phyloP scores from a whole-genome alignment of 257 asterid genomes.

The Nicotiana undulata region DNA sequence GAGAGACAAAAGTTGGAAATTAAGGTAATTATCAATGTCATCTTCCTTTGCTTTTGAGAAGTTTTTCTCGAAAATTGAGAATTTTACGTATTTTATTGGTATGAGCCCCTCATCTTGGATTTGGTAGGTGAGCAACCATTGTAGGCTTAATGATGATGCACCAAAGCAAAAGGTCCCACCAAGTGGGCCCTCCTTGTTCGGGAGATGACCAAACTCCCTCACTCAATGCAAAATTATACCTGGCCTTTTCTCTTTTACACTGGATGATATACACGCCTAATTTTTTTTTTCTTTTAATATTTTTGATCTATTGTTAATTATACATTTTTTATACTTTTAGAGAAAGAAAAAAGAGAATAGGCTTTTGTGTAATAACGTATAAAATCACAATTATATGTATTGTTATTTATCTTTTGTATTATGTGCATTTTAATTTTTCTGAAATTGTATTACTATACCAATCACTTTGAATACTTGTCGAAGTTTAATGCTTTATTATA shows the following conservation, averaged over 20 bases:
- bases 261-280: too few relatives aligned
- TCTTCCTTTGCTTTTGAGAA: conserved; percentile 22
- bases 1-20: neutral
- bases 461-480: too few relatives aligned
- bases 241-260: neutral
- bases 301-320: too few relatives aligned
- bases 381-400: too few relatives aligned
- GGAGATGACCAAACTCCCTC: conserved; percentile 19
- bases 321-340: too few relatives aligned
- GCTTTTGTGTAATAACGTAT: too few relatives aligned
- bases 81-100: conserved; percentile 27
- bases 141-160: conserved; percentile 1
- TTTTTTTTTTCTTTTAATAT: too few relatives aligned
- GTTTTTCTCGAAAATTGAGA: conserved; percentile 11
- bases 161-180: conserved; percentile 12
- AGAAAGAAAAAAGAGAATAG: too few relatives aligned
- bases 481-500: too few relatives aligned
- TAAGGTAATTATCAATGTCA: conserved; percentile 2
- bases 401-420: too few relatives aligned
- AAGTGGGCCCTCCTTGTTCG: conserved; percentile 7
- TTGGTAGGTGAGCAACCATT: conserved; percentile 37
- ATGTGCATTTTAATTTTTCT: too few relatives aligned
- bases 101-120: conserved; percentile 22
- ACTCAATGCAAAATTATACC: neutral
- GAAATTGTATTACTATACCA: too few relatives aligned